phyloP scores from a whole-genome alignment of 108 stramenopile genomes.

The Skeletonema marinoi region DNA sequence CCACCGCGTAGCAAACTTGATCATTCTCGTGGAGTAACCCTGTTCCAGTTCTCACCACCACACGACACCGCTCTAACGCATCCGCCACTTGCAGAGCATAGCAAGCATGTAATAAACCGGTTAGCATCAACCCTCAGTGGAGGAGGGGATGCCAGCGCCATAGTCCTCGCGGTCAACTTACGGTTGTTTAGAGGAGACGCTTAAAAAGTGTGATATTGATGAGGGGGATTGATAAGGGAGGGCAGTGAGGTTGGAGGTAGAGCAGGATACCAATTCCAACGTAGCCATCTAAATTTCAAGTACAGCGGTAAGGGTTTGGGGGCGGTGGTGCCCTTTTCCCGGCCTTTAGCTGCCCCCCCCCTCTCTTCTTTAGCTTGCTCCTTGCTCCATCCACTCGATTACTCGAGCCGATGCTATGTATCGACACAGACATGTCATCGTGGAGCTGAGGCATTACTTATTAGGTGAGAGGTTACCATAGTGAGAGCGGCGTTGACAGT shows the following conservation, averaged over 20 bases:
- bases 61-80: neutral
- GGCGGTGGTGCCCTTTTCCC: no score
- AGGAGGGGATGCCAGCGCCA: constrained; percentile 48
- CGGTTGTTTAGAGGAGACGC: constrained; percentile 59
- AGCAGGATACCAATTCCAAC: neutral
- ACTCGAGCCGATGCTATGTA: no score
- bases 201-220: neutral
- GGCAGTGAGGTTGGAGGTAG: neutral
- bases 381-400: no score
- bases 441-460: no score
- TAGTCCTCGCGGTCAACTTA: constrained; percentile 61
- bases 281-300: neutral
- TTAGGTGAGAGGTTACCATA: no score
- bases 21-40: neutral
- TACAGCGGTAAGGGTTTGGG: neutral
- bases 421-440: no score
- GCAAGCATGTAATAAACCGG: constrained; percentile 13
- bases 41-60: neutral
- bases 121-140: constrained; percentile 32
- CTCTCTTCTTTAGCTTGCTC: neutral
- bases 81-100: neutral
- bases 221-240: neutral
- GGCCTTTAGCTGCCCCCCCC: neutral
- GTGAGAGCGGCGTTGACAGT: neutral
- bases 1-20: neutral